These are phyloP conservation scores for Mycena galericulata DNA, from an alignment of 768 basidiomycete species.

Conservation along the genomic window DNA sequence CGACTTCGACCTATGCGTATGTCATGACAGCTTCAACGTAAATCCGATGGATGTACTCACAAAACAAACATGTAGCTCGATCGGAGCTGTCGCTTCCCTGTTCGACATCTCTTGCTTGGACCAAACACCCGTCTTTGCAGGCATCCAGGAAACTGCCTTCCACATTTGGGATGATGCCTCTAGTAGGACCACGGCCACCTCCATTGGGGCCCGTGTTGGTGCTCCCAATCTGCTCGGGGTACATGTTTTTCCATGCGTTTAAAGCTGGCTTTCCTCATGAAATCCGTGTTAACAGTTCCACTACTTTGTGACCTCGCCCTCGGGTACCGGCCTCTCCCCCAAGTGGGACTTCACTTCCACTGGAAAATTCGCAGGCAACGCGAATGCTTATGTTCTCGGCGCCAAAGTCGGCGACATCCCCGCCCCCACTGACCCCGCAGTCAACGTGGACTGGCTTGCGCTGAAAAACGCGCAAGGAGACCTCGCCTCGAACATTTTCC, in stretches of 20 bases:
- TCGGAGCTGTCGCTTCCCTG: constrained; percentile 43
- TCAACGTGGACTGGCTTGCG: constrained; percentile 54
- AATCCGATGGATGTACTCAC: constrained; percentile 2
- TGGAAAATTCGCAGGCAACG: background rate
- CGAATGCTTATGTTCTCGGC: constrained; percentile 24
- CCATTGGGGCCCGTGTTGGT: constrained; percentile 9
- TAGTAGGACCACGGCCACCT: background rate
- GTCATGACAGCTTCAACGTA: constrained; percentile 11
- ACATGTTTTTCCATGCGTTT: constrained; percentile 4
- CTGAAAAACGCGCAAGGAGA: constrained; percentile 48
- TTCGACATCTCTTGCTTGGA: constrained; percentile 57
- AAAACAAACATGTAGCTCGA: too few relatives aligned
- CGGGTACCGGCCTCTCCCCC: constrained; percentile 45
- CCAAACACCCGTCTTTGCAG: constrained; percentile 33
- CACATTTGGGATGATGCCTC: constrained; percentile 35
- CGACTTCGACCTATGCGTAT: constrained; percentile 50
- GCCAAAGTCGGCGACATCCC: constrained; percentile 42
- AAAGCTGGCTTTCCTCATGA: too few relatives aligned
- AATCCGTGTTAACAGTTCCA: too few relatives aligned
- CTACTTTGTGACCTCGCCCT: constrained; percentile 54
- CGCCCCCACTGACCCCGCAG: constrained; percentile 36
- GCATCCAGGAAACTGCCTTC: constrained; percentile 30
- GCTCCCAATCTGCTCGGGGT: constrained; percentile 9
- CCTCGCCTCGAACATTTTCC: constrained; percentile 46
- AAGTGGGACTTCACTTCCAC: constrained; percentile 50